These are phyloP conservation scores for Phytophthora macrochlamydospora DNA, from an alignment of 352 stramenopile species.

Conservation along the genomic window DNA sequence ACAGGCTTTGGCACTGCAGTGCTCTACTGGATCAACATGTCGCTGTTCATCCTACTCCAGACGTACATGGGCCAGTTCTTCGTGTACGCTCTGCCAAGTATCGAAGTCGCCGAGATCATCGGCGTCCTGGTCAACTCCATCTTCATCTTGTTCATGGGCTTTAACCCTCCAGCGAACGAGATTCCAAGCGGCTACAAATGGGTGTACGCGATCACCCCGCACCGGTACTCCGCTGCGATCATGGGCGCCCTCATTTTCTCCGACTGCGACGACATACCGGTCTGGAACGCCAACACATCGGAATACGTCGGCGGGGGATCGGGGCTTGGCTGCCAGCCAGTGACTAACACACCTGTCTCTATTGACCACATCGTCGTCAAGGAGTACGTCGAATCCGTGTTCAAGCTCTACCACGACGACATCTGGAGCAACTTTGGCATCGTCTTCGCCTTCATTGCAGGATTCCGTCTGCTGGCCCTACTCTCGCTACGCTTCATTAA, in stretches of 20 bases:
- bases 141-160: slow-evolving; percentile 52
- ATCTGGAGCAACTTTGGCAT: slow-evolving; percentile 41
- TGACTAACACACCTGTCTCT: slow-evolving; percentile 29
- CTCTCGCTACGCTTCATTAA: slow-evolving; percentile 52
- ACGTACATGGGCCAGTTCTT: slow-evolving; percentile 56
- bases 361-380: slow-evolving; percentile 42
- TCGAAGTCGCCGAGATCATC: slow-evolving; percentile 42
- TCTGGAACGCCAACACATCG: slow-evolving; percentile 13
- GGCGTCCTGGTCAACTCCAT: slow-evolving; percentile 51
- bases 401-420: slow-evolving; percentile 52
- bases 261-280: slow-evolving; percentile 34
- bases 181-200: slow-evolving; percentile 51
- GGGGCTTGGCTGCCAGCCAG: slow-evolving; percentile 36
- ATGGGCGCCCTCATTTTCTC: slow-evolving; percentile 37
- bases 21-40: slow-evolving; percentile 76
- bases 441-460: slow-evolving; percentile 43
- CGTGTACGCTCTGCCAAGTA: slow-evolving; percentile 38
- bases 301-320: slow-evolving; percentile 23
- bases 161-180: slow-evolving; percentile 37
- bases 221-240: slow-evolving; percentile 40
- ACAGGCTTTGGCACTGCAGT: slow-evolving; percentile 23
- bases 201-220: slow-evolving; percentile 39
- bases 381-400: slow-evolving; percentile 45
- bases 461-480: slow-evolving; percentile 43
- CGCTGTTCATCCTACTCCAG: slow-evolving; percentile 54